Base-by-base conservation (phyloP, 495 filamentous ascomycete genomes). In the Lophiotrema nucula region DNA sequence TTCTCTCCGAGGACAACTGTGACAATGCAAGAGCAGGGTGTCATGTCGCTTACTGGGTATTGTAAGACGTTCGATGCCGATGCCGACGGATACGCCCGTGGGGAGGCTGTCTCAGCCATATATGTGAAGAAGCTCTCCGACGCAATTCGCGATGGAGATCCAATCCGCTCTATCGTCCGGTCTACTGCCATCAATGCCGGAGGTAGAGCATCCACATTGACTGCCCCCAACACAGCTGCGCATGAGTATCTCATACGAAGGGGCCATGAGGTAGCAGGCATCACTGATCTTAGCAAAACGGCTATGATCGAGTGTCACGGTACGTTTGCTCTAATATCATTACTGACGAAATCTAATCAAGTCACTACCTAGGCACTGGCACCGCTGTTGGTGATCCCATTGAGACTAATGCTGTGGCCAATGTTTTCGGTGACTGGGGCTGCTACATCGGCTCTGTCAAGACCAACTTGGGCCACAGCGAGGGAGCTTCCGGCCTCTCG, bases 1-100 rank as follows among this genome's bases (percentile, higher is more conserved):
- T 13, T 51, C 26, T 2, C 13, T 5, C 49, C 49, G 3, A 41
- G 24, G 3, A 2, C 13, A 12, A 13, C 49, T 4, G 15, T 23
- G 11, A 23, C n/a, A 22, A 3, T 55, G 21, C 18, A n/a, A 1
- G 21, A 44, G 21, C 18, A 45, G 1, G 51, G 51, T 11, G 51
- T 46, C 1, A 24, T 19, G 1, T 59, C 46, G 4, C 1, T 13
- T 31, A 24, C 41, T 18, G 58, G 58, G 5, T 3, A 2, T 1
- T 58, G 66, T 16, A 64, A 58, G 19, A 41, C 69, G 0, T 76
- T 76, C 38, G 72, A 74, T 39, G 35, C 47, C 0, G 53, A 53
- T 1, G 75, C 74, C 0, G 67, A 75, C 47, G 78, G 77, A 1
- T 79, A 77, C 19, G 74, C 59, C 12, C 69, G 76, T n/a, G 77